Conservation (phyloP, 495 filamentous ascomycete genomes). For the Pyrenopolyporus hunteri region DNA sequence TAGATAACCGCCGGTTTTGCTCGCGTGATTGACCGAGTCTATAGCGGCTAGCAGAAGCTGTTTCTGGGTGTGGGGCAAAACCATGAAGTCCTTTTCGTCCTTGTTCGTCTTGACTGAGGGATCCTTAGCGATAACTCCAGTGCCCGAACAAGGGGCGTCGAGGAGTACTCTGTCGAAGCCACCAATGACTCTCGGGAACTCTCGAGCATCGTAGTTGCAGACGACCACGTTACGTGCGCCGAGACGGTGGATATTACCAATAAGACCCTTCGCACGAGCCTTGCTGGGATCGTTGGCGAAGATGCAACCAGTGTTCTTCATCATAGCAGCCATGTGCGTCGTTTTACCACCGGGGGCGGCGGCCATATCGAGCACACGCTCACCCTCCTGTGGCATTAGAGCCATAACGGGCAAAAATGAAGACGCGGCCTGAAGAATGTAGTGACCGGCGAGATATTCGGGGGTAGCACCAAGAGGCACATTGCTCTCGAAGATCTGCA, state of each 20-base stretch:
- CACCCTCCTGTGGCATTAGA: constrained; percentile 88
- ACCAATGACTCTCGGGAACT: constrained; percentile 92
- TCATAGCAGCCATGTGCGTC: constrained; percentile 92
- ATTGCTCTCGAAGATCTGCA: constrained; percentile 92
- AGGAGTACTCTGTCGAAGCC: constrained; percentile 73
- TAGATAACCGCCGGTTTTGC: constrained; percentile 88
- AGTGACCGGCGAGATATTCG: constrained; percentile 95
- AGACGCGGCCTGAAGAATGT: constrained; percentile 95
- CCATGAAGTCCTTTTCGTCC: constrained; percentile 89
- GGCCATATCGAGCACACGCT: constrained; percentile 89
- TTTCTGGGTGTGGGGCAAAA: constrained; percentile 90
- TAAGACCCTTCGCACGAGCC: constrained; percentile 89
- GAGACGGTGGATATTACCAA: constrained; percentile 96
- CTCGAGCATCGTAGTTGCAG: constrained; percentile 89
- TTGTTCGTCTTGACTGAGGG: constrained; percentile 96
- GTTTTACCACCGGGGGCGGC: constrained; percentile 97
- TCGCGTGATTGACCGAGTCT: constrained; percentile 85
- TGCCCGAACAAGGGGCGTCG: constrained; percentile 53
- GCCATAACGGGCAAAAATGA: constrained; percentile 99
- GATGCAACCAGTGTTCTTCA: constrained; percentile 96
- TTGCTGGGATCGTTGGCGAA: constrained; percentile 98
- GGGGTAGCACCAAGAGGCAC: constrained; percentile 98
- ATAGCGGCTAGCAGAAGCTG: constrained; percentile 92
- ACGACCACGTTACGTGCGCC: constrained; percentile 93
- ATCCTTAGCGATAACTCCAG: constrained; percentile 92